Evolutionary conservation across 805 yeast species (phyloP).

Genomic region (Isabelozyma gotoi): DNA sequence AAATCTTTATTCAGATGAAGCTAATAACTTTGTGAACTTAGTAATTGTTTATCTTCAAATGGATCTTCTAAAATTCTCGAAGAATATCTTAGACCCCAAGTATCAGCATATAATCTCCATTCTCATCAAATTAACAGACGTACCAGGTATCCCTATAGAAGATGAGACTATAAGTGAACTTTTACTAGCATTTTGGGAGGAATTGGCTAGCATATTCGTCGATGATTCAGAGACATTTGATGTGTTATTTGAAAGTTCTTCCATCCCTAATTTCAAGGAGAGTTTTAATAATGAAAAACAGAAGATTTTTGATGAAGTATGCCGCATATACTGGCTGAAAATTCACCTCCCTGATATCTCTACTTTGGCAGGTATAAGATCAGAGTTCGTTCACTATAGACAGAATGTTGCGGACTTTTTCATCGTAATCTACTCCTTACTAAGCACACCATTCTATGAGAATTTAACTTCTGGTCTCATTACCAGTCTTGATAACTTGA

Average conservation of each 20-base stretch:
- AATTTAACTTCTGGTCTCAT: conserved; percentile 39
- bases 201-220: conserved; percentile 55
- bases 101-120: conserved; percentile 45
- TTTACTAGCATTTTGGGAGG: conserved; percentile 69
- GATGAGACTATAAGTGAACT: conserved; percentile 56
- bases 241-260: conserved; percentile 10
- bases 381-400: conserved; percentile 69
- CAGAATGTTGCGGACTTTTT: conserved; percentile 75
- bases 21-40: conserved; percentile 44
- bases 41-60: conserved; percentile 46
- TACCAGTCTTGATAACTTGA: conserved; percentile 12
- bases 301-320: conserved; percentile 49
- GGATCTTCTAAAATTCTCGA: conserved; percentile 44
- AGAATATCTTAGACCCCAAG: conserved; percentile 32
- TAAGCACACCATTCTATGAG: conserved; percentile 53
- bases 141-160: conserved; percentile 54
- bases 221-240: conserved; percentile 44
- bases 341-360: conserved; percentile 44
- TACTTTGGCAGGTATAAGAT: conserved; percentile 29
- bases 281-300: conserved; percentile 28
- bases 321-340: conserved; percentile 69
- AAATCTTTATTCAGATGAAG: conserved; percentile 30
- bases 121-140: conserved; percentile 52
- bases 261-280: background rate
- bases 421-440: conserved; percentile 65